phyloP scores from a whole-genome alignment of 2,329 filamentous ascomycete genomes.

The Coniochaeta hoffmannii region DNA sequence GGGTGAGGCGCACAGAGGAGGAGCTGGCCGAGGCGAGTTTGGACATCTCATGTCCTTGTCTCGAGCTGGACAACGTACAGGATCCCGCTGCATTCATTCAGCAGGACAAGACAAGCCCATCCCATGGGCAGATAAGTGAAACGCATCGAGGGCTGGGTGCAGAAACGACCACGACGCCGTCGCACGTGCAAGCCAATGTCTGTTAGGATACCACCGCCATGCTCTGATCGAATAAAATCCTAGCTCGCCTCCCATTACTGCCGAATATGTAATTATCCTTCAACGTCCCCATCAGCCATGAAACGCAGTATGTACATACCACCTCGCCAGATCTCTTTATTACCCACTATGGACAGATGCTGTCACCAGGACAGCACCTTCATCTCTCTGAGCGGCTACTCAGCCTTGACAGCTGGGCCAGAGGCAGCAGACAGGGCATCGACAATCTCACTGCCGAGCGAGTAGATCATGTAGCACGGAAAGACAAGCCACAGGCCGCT shows the following conservation, averaged over 20 bases:
- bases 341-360: neutral
- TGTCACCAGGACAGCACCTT: neutral
- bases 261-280: neutral
- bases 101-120: too few species aligned
- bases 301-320: neutral
- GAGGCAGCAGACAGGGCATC: constrained; percentile 34
- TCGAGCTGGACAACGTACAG: too few species aligned
- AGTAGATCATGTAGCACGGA: constrained; percentile 43
- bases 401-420: constrained; percentile 26
- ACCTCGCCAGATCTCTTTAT: too few species aligned
- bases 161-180: neutral
- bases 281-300: neutral
- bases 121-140: too few species aligned
- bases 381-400: constrained; percentile 18
- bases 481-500: constrained; percentile 50
- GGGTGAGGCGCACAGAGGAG: too few species aligned
- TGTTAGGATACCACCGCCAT: neutral
- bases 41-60: too few species aligned
- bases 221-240: neutral
- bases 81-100: too few species aligned
- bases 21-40: too few species aligned
- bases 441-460: constrained; percentile 41
- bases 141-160: neutral
- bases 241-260: neutral
- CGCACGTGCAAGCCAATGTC: neutral